Evolutionary conservation across 2,329 filamentous ascomycete genomes (phyloP).

Genomic region (Fusarium concolor): DNA sequence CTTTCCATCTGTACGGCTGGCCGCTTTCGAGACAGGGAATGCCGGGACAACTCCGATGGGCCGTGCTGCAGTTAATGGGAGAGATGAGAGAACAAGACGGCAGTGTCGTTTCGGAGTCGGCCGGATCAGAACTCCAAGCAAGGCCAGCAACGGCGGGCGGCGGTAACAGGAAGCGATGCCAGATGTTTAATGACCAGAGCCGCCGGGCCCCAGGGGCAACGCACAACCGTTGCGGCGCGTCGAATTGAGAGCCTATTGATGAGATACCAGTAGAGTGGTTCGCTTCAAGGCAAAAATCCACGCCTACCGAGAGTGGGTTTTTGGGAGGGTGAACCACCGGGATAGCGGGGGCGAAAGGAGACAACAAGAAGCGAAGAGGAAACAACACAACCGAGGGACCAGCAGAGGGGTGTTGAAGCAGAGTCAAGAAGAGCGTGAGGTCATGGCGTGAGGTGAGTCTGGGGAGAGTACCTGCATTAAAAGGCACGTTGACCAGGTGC

Average conservation of each 20-base stretch:
- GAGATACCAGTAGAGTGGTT: constrained; percentile 48
- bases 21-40: constrained; percentile 20
- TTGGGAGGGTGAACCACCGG: constrained; percentile 41
- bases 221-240: constrained; percentile 39
- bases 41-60: constrained; percentile 32
- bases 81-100: constrained; percentile 42
- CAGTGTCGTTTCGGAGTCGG: constrained; percentile 37
- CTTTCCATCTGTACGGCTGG: constrained; percentile 43
- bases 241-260: constrained; percentile 37
- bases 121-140: constrained; percentile 38
- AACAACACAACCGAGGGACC: constrained; percentile 35
- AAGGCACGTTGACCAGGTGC: constrained; percentile 40
- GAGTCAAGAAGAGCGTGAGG: constrained; percentile 44
- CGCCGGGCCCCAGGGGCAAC: constrained; percentile 33
- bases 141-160: constrained; percentile 16
- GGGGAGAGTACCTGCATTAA: constrained; percentile 49
- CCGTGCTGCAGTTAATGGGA: constrained; percentile 33
- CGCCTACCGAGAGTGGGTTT: constrained; percentile 45
- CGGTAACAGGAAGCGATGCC: constrained; percentile 32
- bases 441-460: constrained; percentile 45
- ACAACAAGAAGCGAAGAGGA: constrained; percentile 45
- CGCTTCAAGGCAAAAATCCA: constrained; percentile 45
- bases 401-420: constrained; percentile 46
- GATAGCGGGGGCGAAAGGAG: constrained; percentile 45
- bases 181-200: constrained; percentile 33